phyloP scores from a whole-genome alignment of 371 early-diverging fungal species.

The Lichtheimia corymbifera region DNA sequence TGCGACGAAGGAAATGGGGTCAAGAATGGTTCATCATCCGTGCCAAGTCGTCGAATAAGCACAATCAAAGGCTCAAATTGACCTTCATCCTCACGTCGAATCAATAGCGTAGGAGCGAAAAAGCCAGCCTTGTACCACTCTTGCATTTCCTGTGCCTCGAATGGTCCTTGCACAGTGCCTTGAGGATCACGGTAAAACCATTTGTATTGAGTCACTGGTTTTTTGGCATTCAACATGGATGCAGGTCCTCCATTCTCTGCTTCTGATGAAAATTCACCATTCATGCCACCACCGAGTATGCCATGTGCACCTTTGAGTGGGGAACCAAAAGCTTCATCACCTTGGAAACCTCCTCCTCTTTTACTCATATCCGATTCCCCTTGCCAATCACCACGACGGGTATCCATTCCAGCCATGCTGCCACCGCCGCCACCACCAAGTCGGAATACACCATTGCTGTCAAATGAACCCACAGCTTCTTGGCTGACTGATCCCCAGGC shows the following conservation, averaged over 20 bases:
- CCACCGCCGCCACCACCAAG: slow-evolving; percentile 42
- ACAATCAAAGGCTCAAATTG: slow-evolving; percentile 69
- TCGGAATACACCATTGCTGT: slow-evolving; percentile 69
- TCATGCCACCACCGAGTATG: slow-evolving; percentile 1
- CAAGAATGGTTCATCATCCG: slow-evolving; percentile 68
- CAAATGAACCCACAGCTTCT: slow-evolving; percentile 53
- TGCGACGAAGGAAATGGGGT: slow-evolving; percentile 29
- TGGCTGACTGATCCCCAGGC: slow-evolving; percentile 35
- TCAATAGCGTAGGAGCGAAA: slow-evolving; percentile 69
- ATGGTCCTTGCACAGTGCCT: slow-evolving; percentile 80
- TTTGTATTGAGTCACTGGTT: slow-evolving; percentile 6
- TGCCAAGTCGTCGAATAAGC: slow-evolving; percentile 61
- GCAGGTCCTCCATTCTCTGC: background rate
- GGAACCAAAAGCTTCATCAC: slow-evolving; percentile 15
- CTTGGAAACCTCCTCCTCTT: slow-evolving; percentile 15
- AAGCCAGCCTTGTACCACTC: slow-evolving; percentile 87
- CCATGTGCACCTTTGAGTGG: slow-evolving; percentile 1
- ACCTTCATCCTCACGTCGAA: slow-evolving; percentile 71
- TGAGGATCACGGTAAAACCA: slow-evolving; percentile 86
- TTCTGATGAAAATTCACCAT: background rate
- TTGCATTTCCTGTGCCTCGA: slow-evolving; percentile 80
- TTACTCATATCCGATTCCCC: slow-evolving; percentile 5
- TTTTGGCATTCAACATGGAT: background rate
- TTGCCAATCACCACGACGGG: slow-evolving; percentile 22
- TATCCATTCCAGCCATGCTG: slow-evolving; percentile 33